Conservation (phyloP, 139 green algal species). For the Spirogloea muscicola region DNA sequence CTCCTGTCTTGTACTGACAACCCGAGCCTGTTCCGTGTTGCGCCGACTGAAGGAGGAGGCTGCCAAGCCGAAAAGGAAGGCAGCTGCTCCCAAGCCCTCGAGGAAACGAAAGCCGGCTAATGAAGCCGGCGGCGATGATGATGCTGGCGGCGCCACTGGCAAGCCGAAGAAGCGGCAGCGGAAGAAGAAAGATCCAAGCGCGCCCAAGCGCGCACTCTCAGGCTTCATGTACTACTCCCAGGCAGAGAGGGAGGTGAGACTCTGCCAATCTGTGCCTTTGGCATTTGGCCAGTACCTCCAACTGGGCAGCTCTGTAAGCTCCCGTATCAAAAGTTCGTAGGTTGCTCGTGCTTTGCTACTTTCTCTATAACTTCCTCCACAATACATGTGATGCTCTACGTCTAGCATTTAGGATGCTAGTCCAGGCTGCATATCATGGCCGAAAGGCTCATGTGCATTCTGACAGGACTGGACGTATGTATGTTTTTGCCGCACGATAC, state of each 20-base stretch:
- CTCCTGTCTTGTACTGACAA: too few relatives aligned
- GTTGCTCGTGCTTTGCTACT: not conserved
- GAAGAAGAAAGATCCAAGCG: slow-evolving; percentile 60
- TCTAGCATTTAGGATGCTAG: not conserved
- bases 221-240: slow-evolving; percentile 69
- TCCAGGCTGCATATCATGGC: not conserved
- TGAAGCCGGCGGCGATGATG: not conserved
- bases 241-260: slow-evolving; percentile 48
- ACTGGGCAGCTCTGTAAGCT: not conserved
- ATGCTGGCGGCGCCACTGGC: not conserved
- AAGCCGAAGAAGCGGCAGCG: slow-evolving; percentile 22
- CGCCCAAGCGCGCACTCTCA: slow-evolving; percentile 57
- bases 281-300: not conserved
- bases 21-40: too few relatives aligned
- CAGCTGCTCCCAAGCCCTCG: not conserved
- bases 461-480: not conserved
- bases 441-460: not conserved
- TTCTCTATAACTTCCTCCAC: not conserved
- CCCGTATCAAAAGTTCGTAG: not conserved
- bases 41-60: too few relatives aligned
- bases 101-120: slow-evolving; percentile 5
- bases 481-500: too few relatives aligned
- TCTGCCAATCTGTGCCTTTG: slow-evolving; percentile 6
- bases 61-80: too few relatives aligned
- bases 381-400: not conserved